phyloP scores from a whole-genome alignment of 352 stramenopile genomes.

The Pythium aristosporum region DNA sequence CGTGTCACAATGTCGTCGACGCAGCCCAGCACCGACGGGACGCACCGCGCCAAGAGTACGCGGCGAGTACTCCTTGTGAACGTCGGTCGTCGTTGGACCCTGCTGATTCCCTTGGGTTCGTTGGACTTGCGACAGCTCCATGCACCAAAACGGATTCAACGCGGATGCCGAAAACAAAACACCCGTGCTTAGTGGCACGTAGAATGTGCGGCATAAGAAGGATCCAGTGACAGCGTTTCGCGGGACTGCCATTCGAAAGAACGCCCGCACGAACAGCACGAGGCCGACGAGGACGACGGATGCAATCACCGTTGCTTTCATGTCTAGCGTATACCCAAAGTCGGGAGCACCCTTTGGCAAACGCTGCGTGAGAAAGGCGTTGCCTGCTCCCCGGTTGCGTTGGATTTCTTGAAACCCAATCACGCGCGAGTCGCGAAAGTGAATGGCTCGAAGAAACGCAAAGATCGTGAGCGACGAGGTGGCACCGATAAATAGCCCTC shows the following conservation, averaged over 20 bases:
- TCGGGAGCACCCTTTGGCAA: slow-evolving; percentile 12
- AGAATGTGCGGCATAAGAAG: slow-evolving; percentile 20
- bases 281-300: slow-evolving; percentile 1
- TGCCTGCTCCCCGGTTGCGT: slow-evolving; percentile 1
- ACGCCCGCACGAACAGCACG: not conserved
- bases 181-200: slow-evolving; percentile 22
- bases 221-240: not conserved
- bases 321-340: slow-evolving; percentile 18
- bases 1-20: not conserved
- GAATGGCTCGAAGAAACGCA: slow-evolving; percentile 17
- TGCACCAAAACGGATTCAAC: slow-evolving; percentile 26
- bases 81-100: not conserved
- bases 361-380: not conserved
- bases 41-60: not conserved
- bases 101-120: not conserved
- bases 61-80: not conserved
- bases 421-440: slow-evolving; percentile 19
- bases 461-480: slow-evolving; percentile 31
- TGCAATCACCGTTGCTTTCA: slow-evolving; percentile 6
- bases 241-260: not conserved
- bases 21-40: not conserved
- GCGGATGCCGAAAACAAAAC: slow-evolving; percentile 13
- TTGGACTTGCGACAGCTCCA: not conserved
- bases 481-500: slow-evolving; percentile 18
- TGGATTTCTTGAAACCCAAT: slow-evolving; percentile 1